A percentile compares a stretch with the other conserved stretches of the same genome.
Evolutionary conservation across 441 rosid species (phyloP).

Genomic region (Arabidopsis hybrid): DNA sequence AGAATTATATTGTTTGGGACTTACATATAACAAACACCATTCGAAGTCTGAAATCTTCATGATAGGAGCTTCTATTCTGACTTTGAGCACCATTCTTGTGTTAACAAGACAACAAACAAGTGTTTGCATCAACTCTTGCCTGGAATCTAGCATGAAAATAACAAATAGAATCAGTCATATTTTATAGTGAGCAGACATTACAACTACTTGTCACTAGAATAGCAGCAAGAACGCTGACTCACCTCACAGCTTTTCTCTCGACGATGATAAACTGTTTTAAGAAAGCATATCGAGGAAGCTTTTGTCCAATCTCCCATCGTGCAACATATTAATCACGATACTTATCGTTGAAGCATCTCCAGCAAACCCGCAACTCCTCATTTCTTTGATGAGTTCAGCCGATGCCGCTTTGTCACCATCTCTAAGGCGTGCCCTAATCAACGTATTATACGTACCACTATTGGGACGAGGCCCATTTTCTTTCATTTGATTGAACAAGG

Average conservation of each 20-base stretch:
- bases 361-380: background rate
- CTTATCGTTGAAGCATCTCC: background rate
- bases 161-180: background rate
- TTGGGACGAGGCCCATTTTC: background rate
- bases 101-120: background rate
- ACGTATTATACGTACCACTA: background rate
- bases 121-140: background rate
- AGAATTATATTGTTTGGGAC: background rate
- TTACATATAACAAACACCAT: background rate
- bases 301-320: conserved; percentile 26
- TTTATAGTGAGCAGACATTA: background rate
- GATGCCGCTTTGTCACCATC: background rate
- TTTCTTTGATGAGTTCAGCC: background rate
- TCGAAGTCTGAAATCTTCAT: background rate
- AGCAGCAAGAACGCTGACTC: background rate
- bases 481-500: background rate
- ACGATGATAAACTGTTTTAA: background rate
- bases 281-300: background rate
- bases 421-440: background rate
- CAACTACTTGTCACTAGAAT: background rate
- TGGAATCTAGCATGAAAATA: background rate
- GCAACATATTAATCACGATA: background rate
- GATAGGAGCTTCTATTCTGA: background rate
- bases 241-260: background rate
- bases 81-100: background rate